Percentiles rank a stretch among this genome's conserved stretches.
Evolutionary conservation across 495 filamentous ascomycete species (phyloP).

Genomic region (Lindgomyces ingoldianus): DNA sequence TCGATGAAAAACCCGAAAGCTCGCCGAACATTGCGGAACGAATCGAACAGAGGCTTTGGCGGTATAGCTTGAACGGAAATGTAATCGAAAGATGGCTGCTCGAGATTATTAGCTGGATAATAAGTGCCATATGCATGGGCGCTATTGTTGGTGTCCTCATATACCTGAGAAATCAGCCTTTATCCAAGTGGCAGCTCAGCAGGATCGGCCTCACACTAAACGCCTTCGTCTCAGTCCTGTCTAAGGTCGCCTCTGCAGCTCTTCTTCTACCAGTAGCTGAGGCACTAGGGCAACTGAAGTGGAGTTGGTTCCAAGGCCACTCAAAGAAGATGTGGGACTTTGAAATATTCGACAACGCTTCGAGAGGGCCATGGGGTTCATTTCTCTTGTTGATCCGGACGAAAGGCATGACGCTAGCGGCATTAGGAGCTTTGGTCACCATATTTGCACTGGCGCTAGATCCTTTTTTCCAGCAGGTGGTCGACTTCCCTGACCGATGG

Average conservation of each 20-base stretch:
- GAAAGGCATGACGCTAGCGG: slow-evolving; percentile 15
- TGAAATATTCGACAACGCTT: slow-evolving; percentile 36
- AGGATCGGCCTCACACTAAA: slow-evolving; percentile 24
- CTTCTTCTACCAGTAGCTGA: slow-evolving; percentile 27
- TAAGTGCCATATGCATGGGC: slow-evolving; percentile 27
- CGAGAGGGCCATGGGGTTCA: slow-evolving; percentile 32
- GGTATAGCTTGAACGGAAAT: slow-evolving; percentile 2
- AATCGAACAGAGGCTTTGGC: slow-evolving; percentile 4
- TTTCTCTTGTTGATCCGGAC: slow-evolving; percentile 26
- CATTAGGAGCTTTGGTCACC: slow-evolving; percentile 23
- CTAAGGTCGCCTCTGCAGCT: slow-evolving; percentile 18
- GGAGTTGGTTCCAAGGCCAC: slow-evolving; percentile 32
- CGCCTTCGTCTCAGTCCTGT: no score
- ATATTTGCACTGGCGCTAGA: slow-evolving; percentile 26
- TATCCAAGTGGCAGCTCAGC: not conserved
- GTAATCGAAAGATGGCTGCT: slow-evolving; percentile 16
- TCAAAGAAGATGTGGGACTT: slow-evolving; percentile 34
- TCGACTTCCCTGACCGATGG: slow-evolving; percentile 8
- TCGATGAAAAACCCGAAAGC: no score
- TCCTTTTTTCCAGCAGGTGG: slow-evolving; percentile 36
- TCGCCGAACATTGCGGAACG: slow-evolving; percentile 19
- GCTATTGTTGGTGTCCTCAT: slow-evolving; percentile 18
- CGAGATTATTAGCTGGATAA: slow-evolving; percentile 26
- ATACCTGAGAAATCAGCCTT: slow-evolving; percentile 4
- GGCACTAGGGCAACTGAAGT: slow-evolving; percentile 36